Base-by-base conservation (phyloP, 2,329 filamentous ascomycete species). In the Colletotrichum ledebouriae region DNA sequence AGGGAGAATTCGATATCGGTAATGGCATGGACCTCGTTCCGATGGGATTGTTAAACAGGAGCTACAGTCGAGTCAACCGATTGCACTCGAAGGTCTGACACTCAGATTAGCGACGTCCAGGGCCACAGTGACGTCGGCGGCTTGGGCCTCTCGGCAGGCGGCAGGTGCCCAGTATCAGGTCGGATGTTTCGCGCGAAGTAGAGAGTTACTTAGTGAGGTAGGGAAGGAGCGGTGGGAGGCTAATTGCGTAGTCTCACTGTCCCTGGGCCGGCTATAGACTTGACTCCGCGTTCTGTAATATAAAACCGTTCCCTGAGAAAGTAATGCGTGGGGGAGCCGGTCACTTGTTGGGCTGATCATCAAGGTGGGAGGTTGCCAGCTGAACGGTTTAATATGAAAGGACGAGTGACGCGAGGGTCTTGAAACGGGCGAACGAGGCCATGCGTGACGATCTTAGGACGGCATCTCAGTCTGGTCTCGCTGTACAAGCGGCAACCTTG, bases 121-220 rank as follows among this genome's bases (percentile, higher is more conserved):
- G 47, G 11, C 61, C 61, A 56, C 46, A 59, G 55, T 68, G 65
- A 68, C 65, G 65, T 68, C 61, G 65, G 46, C 39, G 65, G 61
- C 65, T 68, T 68, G 61, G 41, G 39, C 41, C 13, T 44, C 56
- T 60, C 33, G 46, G 60, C 29, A 65, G 55, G 39, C 53, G 61
- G 47, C 49, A 65, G 41, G 41, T 25, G 4, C 25, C 25, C 25
- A 25, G 25, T 25, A 25, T 25, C 25, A 25, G 29, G 42, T 37
- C 20, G 13, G 46, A 53, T 68, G 37, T 52, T 33, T 56, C 22
- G 61, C 25, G 20, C 22, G n/a, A 34, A n/a, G 42, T 11, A 39
- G 2, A 25, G 25, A 5, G 25, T 25, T 29, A 29, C 1, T 29
- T 1, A 29, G 29, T 29, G 7, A 33, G 47, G 37, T 39, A 50